Evolutionary conservation across 805 yeast genomes (phyloP).

Genomic region (Lipomyces yamanashiensis): DNA sequence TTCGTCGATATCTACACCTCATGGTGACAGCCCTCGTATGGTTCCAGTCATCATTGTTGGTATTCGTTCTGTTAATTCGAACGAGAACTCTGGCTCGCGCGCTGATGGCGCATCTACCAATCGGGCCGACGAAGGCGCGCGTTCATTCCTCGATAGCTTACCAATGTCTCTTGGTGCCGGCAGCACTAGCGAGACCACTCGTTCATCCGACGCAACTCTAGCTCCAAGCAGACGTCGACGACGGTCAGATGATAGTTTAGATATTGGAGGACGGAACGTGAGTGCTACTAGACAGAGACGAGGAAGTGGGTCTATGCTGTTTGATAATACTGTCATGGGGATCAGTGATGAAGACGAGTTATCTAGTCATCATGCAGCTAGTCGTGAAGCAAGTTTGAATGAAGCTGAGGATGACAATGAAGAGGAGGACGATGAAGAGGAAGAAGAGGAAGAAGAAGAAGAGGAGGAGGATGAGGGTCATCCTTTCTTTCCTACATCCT

Average conservation of each 20-base stretch:
- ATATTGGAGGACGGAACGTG: conserved; percentile 4
- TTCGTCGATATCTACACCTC: background rate
- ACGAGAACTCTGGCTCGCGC: conserved; percentile 2
- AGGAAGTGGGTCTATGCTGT: conserved; percentile 12
- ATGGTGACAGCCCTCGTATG: conserved; percentile 22
- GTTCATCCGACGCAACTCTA: background rate
- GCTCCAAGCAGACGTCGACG: conserved; percentile 20
- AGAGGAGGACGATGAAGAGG: conserved; percentile 25
- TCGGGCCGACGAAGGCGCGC: conserved; percentile 9
- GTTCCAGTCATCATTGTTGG: conserved; percentile 58
- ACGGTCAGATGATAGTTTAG: conserved; percentile 27
- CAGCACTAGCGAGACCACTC: background rate
- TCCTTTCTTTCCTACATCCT: conserved; percentile 2
- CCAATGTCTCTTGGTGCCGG: conserved; percentile 17
- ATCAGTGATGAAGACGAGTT: conserved; percentile 1
- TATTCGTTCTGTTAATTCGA: conserved; percentile 48
- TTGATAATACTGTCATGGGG: conserved; percentile 15
- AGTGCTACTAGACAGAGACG: conserved; percentile 21
- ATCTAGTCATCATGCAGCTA: background rate
- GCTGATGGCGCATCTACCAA: conserved; percentile 18
- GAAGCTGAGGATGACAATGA: background rate
- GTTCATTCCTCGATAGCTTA: conserved; percentile 21
- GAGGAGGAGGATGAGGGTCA: conserved; percentile 13
- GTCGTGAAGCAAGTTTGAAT: background rate
- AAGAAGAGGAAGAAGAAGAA: conserved; percentile 20